These are phyloP conservation scores for Hypoxylon sp. DNA, from an alignment of 2,329 filamentous ascomycete species.

Conservation along the genomic window DNA sequence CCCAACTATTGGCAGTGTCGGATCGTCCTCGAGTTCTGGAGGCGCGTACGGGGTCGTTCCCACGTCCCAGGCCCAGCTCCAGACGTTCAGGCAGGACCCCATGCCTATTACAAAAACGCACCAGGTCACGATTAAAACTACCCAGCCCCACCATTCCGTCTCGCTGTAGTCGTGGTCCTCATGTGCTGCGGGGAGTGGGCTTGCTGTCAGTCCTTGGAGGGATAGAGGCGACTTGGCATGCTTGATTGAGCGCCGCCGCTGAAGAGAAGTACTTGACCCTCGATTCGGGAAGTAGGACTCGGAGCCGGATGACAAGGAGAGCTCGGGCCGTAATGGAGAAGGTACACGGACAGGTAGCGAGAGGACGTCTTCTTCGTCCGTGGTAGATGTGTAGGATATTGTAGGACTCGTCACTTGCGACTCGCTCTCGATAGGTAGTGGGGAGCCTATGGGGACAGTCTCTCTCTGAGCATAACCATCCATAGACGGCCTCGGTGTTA, in stretches of 20 bases:
- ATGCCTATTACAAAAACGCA: slow-evolving; percentile 95
- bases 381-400: slow-evolving; percentile 77
- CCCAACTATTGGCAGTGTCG: slow-evolving; percentile 92
- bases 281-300: slow-evolving; percentile 71
- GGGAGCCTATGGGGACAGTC: slow-evolving; percentile 29
- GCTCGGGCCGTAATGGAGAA: slow-evolving; percentile 57
- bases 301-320: slow-evolving; percentile 66
- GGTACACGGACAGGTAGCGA: slow-evolving; percentile 68
- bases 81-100: slow-evolving; percentile 93
- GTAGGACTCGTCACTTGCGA: slow-evolving; percentile 63
- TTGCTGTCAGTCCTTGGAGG: slow-evolving; percentile 64
- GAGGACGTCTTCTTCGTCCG: slow-evolving; percentile 84
- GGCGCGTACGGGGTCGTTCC: slow-evolving; percentile 95
- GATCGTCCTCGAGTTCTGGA: slow-evolving; percentile 94
- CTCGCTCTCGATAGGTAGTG: slow-evolving; percentile 39
- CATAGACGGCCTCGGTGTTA: slow-evolving; percentile 61
- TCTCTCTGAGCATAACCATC: slow-evolving; percentile 58
- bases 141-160: slow-evolving; percentile 98
- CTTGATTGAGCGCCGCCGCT: slow-evolving; percentile 63
- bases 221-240: slow-evolving; percentile 72
- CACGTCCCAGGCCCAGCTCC: slow-evolving; percentile 99
- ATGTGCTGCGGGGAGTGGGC: slow-evolving; percentile 62
- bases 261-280: slow-evolving; percentile 50
- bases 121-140: slow-evolving; percentile 92
- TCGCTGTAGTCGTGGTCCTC: slow-evolving; percentile 89